Percentiles rank a stretch among this genome's conserved stretches.
These are phyloP conservation scores for Vigna unguiculata DNA, from an alignment of 306 rosid genomes.

Conservation along the genomic window DNA sequence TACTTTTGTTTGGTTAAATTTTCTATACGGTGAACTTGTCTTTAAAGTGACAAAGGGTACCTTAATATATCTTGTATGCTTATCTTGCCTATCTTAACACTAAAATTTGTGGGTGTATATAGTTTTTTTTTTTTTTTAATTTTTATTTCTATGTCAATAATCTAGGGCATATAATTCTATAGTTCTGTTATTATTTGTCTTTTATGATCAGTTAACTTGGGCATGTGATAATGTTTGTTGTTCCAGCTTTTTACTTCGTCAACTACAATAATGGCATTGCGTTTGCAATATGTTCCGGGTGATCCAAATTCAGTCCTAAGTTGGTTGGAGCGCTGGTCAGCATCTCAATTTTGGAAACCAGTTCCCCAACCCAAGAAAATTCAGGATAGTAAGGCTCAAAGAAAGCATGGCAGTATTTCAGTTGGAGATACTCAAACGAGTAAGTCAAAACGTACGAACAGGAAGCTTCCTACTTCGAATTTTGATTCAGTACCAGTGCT, in stretches of 20 bases:
- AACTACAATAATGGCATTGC: constrained; percentile 69
- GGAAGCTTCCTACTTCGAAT: constrained; percentile 69
- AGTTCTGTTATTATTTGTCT: constrained; percentile 4
- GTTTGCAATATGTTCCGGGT: constrained; percentile 67
- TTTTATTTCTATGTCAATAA: constrained; percentile 14
- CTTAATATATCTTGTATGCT: too few species aligned
- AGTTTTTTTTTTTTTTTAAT: too few species aligned
- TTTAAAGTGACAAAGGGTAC: too few species aligned
- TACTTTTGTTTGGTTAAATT: too few species aligned
- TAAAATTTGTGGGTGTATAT: constrained; percentile 5
- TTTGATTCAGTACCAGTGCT: constrained; percentile 59
- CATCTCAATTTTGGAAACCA: constrained; percentile 82
- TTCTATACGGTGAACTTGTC: too few species aligned
- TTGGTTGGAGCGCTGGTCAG: constrained; percentile 94
- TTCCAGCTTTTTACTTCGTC: constrained; percentile 81
- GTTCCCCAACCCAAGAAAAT: constrained; percentile 76
- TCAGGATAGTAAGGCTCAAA: constrained; percentile 67
- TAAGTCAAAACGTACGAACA: constrained; percentile 75
- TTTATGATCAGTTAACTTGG: constrained; percentile 19
- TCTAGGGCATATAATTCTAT: constrained; percentile 2
- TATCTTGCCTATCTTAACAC: not conserved
- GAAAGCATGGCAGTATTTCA: constrained; percentile 62
- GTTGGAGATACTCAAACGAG: constrained; percentile 64
- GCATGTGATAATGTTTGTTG: constrained; percentile 44
- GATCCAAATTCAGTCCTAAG: constrained; percentile 84